Conservation (phyloP, 164 flowering plant genomes). For the Macadamia integrifolia region DNA sequence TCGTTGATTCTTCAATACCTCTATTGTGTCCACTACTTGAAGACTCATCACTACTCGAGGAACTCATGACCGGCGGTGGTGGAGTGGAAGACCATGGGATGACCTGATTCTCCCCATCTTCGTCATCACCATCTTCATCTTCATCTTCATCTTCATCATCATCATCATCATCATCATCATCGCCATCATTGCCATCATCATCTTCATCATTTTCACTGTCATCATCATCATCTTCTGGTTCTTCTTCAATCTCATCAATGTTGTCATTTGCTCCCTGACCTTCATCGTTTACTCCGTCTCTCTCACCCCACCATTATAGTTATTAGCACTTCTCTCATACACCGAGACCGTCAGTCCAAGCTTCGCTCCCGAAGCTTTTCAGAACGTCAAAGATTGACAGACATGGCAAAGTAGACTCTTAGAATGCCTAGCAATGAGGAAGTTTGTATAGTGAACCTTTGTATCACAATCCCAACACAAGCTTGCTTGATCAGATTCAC, state of each 20-base stretch:
- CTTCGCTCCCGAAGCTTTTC: constrained; percentile 59
- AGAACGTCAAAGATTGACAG: constrained; percentile 60
- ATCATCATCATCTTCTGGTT: constrained; percentile 9
- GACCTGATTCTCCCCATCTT: constrained; percentile 35
- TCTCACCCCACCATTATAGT: not conserved
- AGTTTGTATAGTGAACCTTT: constrained; percentile 74
- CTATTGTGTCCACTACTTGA: constrained; percentile 2
- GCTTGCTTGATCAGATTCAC: constrained; percentile 76
- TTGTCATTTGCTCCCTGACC: constrained; percentile 9
- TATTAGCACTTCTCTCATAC: constrained; percentile 32
- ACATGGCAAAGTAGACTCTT: constrained; percentile 49
- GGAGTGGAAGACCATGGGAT: constrained; percentile 35
- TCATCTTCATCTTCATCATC: too few relatives aligned
- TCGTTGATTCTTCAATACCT: not conserved
- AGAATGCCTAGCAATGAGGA: constrained; percentile 57
- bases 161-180: not conserved
- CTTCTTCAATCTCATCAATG: constrained; percentile 6
- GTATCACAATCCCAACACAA: constrained; percentile 76
- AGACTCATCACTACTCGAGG: constrained; percentile 23
- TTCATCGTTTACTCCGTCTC: not conserved
- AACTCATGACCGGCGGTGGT: constrained; percentile 26
- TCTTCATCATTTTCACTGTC: constrained; percentile 9
- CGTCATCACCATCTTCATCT: constrained; percentile 2
- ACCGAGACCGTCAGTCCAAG: constrained; percentile 46
- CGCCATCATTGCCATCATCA: constrained; percentile 10